phyloP scores from a whole-genome alignment of 352 stramenopile species.

The Phytopythium chamaehyphon region DNA sequence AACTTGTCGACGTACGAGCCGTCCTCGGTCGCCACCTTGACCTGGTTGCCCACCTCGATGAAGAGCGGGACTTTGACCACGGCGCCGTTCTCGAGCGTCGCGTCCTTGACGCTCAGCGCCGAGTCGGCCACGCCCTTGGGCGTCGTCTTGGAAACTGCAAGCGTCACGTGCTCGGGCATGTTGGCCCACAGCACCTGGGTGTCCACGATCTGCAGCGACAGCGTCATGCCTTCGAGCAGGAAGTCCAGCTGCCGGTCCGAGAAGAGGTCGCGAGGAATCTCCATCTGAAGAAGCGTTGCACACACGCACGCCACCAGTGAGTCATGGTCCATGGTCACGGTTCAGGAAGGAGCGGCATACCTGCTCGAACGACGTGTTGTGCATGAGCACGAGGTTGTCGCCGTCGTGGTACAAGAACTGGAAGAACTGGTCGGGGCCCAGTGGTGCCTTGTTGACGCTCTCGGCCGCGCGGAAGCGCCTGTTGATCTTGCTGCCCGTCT shows the following conservation, averaged over 20 bases:
- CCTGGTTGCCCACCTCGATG: constrained; percentile 73
- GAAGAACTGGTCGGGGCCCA: constrained; percentile 68
- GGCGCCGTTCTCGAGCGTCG: constrained; percentile 72
- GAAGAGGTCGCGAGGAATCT: constrained; percentile 68
- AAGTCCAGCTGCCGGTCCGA: constrained; percentile 73
- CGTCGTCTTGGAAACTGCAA: constrained; percentile 75
- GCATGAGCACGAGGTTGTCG: constrained; percentile 80
- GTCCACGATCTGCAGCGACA: constrained; percentile 85
- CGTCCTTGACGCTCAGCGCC: constrained; percentile 78
- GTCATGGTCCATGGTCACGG: neutral
- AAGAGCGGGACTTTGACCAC: constrained; percentile 82
- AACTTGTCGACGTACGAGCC: constrained; percentile 77
- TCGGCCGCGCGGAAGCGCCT: constrained; percentile 78
- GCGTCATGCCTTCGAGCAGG: constrained; percentile 69
- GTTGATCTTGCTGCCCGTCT: constrained; percentile 82
- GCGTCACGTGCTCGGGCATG: constrained; percentile 79
- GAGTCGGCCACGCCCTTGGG: constrained; percentile 73
- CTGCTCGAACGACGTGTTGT: constrained; percentile 79
- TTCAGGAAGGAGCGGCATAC: constrained; percentile 14
- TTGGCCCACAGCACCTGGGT: constrained; percentile 80
- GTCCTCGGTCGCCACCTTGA: constrained; percentile 72
- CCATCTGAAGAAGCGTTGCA: constrained; percentile 35
- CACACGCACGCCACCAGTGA: neutral
- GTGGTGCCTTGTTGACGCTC: constrained; percentile 70
- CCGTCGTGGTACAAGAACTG: constrained; percentile 84